Evolutionary conservation across 2,329 filamentous ascomycete genomes (phyloP).

Genomic region (Magnaporthiopsis rhizophila): DNA sequence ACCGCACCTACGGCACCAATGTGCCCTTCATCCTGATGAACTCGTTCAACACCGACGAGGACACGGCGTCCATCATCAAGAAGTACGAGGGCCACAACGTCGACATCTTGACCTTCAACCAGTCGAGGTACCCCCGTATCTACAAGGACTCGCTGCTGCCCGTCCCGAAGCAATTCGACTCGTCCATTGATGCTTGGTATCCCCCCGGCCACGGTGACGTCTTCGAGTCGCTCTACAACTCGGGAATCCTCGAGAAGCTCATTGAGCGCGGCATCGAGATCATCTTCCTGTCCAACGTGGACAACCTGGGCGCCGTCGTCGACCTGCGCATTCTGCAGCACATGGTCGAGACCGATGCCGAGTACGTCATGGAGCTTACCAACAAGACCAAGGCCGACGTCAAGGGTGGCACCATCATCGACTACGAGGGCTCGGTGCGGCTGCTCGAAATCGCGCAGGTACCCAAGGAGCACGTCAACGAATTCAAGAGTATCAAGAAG

Average conservation of each 20-base stretch:
- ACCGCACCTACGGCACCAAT: slow-evolving; percentile 95
- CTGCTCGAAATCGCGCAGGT: slow-evolving; percentile 98
- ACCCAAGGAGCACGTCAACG: slow-evolving; percentile 98
- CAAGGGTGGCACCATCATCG: slow-evolving; percentile 99
- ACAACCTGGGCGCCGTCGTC: slow-evolving; percentile 96
- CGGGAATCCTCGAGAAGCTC: slow-evolving; percentile 93
- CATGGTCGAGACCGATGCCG: slow-evolving; percentile 94
- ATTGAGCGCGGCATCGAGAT: slow-evolving; percentile 93
- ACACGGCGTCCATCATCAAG: slow-evolving; percentile 99
- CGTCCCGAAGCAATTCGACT: slow-evolving; percentile 82
- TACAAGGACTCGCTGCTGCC: slow-evolving; percentile 97
- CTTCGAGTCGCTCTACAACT: slow-evolving; percentile 99
- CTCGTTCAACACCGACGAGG: slow-evolving; percentile 99
- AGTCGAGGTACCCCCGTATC: slow-evolving; percentile 96
- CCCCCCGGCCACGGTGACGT: slow-evolving; percentile 96
- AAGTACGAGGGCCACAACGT: slow-evolving; percentile 99
- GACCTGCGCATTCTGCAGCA: slow-evolving; percentile 97
- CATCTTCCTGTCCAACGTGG: slow-evolving; percentile 97
- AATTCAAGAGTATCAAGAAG: slow-evolving; percentile 99
- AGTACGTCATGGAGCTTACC: slow-evolving; percentile 99
- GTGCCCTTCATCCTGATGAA: slow-evolving; percentile 99
- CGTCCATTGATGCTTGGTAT: slow-evolving; percentile 94
- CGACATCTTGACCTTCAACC: slow-evolving; percentile 99
- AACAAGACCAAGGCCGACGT: slow-evolving; percentile 99
- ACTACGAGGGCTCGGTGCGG: slow-evolving; percentile 94